Evolutionary conservation across 345 rosid species (phyloP), one percentile per base, ranked within the genome.

Genomic region (Corchorus olitorius): DNA sequence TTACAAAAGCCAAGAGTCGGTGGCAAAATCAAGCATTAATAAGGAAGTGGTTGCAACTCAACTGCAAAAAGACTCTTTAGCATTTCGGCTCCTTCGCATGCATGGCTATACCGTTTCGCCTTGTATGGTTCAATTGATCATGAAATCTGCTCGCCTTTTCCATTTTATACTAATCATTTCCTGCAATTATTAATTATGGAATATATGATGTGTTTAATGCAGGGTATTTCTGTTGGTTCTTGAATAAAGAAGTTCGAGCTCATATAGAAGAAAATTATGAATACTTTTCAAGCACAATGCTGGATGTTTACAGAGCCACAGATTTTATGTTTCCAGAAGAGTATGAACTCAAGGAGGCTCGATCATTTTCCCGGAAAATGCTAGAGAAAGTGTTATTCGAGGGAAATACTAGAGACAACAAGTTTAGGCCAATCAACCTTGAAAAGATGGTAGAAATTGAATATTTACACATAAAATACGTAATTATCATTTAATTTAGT

Each of bases 201-300:
- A 6, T 16, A 5, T 4, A 8, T 17, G 52, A 37, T 14, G 34
- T 72, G 37, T 43, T 64, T 50, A 35, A 6, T n/a, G 62, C 90
- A 88, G 97, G 87, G 65, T 77, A 43, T 0, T 86, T 90, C 70
- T 88, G 90, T 52, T 89, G 91, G 94, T 90, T 92, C 78, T 76
- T 90, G 74, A 73, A 63, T 20, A 79, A 61, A 33, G 83, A 82
- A 80, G 78, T 78, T 64, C 81, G 65, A 71, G 39, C 82, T 46
- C 77, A 69, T 14, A 65, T 92, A 0, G 85, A 83, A 73, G 70
- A 78, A 7, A 74, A 88, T 19, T 43, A 34, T 2, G 85, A 84
- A 16, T 70, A 72, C 46, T 83, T 87, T 52, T 70, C 83, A 41
- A 79, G 46, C 11, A 77, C 66, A 34, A 76, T 90, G 83, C 81